Percentiles rank a stretch among this genome's conserved stretches.
These are phyloP conservation scores for Aschersonia sp. DNA, from an alignment of 2,329 filamentous ascomycete genomes.

Conservation along the genomic window DNA sequence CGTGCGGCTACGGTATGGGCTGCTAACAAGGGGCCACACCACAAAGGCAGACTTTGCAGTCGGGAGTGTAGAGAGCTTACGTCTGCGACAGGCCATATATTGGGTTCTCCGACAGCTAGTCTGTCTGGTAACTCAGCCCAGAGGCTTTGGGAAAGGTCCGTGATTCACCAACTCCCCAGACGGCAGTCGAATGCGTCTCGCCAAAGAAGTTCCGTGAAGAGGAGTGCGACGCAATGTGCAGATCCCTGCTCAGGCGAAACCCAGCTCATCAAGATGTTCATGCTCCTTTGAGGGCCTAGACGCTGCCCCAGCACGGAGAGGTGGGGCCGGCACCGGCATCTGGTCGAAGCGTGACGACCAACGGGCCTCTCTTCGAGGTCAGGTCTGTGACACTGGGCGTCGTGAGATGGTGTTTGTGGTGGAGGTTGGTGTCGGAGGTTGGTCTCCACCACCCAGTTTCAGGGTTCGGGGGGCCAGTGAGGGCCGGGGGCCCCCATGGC, in stretches of 20 bases:
- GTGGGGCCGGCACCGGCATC: background rate
- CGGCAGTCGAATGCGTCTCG: background rate
- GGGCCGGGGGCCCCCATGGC: background rate
- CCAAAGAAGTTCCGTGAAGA: background rate
- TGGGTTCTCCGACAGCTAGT: constrained; percentile 1
- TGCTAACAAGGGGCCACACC: background rate
- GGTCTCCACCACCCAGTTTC: background rate
- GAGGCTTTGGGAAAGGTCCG: constrained; percentile 1
- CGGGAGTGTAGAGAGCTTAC: background rate
- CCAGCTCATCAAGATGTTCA: background rate
- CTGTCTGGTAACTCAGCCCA: constrained; percentile 1
- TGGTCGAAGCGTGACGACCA: background rate
- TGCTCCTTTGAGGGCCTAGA: background rate
- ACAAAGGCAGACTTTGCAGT: background rate
- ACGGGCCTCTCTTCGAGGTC: background rate
- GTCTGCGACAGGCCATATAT: background rate
- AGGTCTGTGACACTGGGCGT: background rate
- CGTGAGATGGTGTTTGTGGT: background rate
- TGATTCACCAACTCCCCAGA: background rate
- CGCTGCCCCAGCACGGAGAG: background rate
- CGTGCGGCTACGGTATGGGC: background rate
- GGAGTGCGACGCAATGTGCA: background rate
- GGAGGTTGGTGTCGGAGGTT: constrained; percentile 1
- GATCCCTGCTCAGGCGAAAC: background rate
- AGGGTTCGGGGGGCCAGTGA: background rate